phyloP scores from a whole-genome alignment of 306 rosid species.

The Myrica gale region DNA sequence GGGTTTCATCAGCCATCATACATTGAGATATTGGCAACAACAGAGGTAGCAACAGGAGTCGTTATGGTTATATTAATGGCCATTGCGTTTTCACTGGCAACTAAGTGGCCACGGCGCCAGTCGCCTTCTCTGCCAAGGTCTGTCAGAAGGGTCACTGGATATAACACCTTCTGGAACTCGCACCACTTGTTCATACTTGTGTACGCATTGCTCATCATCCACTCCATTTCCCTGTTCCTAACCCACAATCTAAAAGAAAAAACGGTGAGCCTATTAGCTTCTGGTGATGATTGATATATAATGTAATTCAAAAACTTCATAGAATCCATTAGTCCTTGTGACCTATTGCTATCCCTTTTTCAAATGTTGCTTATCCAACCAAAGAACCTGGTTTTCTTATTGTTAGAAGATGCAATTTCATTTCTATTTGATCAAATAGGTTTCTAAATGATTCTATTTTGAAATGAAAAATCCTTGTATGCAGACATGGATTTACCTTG shows the following conservation, averaged over 20 bases:
- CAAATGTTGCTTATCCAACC: no score
- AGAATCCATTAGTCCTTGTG: no score
- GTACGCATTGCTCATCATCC: conserved; percentile 72
- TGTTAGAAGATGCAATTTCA: not conserved
- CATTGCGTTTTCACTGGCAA: conserved; percentile 71
- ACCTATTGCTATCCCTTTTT: not conserved
- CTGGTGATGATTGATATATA: not conserved
- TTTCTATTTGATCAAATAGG: not conserved
- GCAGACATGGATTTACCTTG: conserved; percentile 92
- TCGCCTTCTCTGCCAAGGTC: conserved; percentile 55
- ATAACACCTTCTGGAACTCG: conserved; percentile 85
- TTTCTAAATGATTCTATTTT: not conserved
- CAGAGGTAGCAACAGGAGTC: conserved; percentile 66
- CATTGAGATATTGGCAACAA: conserved; percentile 58
- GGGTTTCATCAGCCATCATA: conserved; percentile 76
- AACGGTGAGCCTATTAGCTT: conserved; percentile 45
- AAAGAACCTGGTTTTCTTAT: not conserved
- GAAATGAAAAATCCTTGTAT: not conserved
- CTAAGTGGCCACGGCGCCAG: conserved; percentile 79
- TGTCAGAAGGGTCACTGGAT: conserved; percentile 64
- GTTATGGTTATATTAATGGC: conserved; percentile 68
- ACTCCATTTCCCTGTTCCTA: conserved; percentile 85
- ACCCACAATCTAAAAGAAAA: conserved; percentile 59
- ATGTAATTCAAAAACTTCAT: no score
- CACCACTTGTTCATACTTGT: conserved; percentile 88